phyloP scores from a whole-genome alignment of 805 yeast species.

The Komagataella kurtzmanii region DNA sequence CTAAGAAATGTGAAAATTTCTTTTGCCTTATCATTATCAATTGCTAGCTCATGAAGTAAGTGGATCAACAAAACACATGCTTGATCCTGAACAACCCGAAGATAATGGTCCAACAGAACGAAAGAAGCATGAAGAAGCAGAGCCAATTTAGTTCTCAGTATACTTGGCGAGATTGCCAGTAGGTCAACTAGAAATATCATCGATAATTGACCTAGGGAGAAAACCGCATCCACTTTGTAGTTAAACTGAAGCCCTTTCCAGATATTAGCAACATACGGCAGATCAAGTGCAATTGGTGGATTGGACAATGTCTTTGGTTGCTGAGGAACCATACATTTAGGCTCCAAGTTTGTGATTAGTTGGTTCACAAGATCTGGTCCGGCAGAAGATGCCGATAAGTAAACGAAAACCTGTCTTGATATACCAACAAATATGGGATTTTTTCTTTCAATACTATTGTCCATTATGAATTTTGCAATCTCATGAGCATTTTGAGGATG shows the following conservation, averaged over 20 bases:
- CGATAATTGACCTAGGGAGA: slow-evolving; percentile 81
- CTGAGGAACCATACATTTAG: slow-evolving; percentile 63
- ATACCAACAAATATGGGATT: slow-evolving; percentile 66
- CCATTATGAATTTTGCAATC: slow-evolving; percentile 57
- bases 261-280: slow-evolving; percentile 72
- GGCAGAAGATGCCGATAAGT: slow-evolving; percentile 41
- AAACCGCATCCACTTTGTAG: slow-evolving; percentile 46
- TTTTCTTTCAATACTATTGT: slow-evolving; percentile 53
- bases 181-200: slow-evolving; percentile 77
- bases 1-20: slow-evolving; percentile 46
- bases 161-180: slow-evolving; percentile 51
- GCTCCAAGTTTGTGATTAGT: slow-evolving; percentile 59
- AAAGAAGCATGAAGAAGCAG: slow-evolving; percentile 67
- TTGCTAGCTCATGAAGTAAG: slow-evolving; percentile 50
- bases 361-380: slow-evolving; percentile 46
- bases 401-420: slow-evolving; percentile 72
- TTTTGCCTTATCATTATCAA: slow-evolving; percentile 37
- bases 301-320: slow-evolving; percentile 18
- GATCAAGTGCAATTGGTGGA: slow-evolving; percentile 20
- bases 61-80: slow-evolving; percentile 68
- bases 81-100: slow-evolving; percentile 71
- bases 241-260: slow-evolving; percentile 38
- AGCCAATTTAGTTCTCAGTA: slow-evolving; percentile 49
- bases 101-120: slow-evolving; percentile 78
- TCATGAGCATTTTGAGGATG: slow-evolving; percentile 55